Base-by-base conservation (phyloP, 352 stramenopile species). In the Phytophthora agathidicida region DNA sequence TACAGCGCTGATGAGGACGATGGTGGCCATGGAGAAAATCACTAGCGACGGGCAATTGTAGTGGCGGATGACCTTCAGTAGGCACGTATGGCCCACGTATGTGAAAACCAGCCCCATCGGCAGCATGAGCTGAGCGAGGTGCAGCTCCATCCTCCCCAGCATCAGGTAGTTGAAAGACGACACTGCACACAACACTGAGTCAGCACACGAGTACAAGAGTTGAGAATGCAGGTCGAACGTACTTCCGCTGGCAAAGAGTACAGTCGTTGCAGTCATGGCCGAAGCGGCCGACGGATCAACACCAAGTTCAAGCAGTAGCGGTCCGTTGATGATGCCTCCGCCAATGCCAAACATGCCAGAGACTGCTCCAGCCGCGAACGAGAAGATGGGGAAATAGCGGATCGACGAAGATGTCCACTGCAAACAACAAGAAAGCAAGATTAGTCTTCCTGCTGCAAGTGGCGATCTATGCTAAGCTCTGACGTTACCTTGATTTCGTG, bases 311-410 rank as follows among this genome's bases (percentile, higher is more conserved):
- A 99, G 82, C 80, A 99, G 94, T 16, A 98, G 60, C 2, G 96
- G 96, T 1, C 89, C 94, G 52, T 97, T 98, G 39, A 99, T 89
- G 52, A 99, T 98, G 16, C 95, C 96, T 39, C 96, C 96, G 3
- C 94, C 96, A 20, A 98, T 91, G 11, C 95, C 96, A 71, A 99
- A 98, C 84, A 98, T 93, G 10, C 95, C 95, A 1, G 93, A 91
- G 54, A 97, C 89, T 19, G 97, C 80, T 16, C 95, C 96, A 19
- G 94, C 94, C 7, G 94, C 70, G 47, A 96, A 82, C 47, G 89
- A 96, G 22, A 98, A 71, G 1, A 86, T 42, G 0, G 95, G 94
- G 73, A 98, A 99, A 33, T 93, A 83, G 16, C 77, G 68, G 39
- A 93, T 76, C 24, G 77, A 91, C 23, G 81, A 65, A 1, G 78